Evolutionary conservation across 192 early-diverging fungal species (phyloP), one percentile per base, ranked within the genome.

Genomic region (Lobosporangium transversale): DNA sequence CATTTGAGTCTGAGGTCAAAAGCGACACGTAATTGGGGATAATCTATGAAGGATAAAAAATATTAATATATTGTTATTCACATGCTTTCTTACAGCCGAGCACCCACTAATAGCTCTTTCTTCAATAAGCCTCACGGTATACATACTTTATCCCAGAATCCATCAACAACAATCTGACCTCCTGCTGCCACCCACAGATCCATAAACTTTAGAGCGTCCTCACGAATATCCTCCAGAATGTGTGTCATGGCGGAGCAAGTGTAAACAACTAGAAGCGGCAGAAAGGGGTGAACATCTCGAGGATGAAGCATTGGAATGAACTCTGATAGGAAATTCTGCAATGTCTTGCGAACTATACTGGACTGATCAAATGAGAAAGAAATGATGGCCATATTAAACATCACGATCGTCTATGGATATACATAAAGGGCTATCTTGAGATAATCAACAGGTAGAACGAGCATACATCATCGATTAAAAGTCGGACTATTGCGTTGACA

Each of bases 191-290:
- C 75, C 87, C 92, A 93, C 24, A 91, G 53, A 65, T 92, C 88
- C 78, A 97, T 84, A 58, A 94, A 89, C 68, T 86, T 85, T 29
- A 94, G 82, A 1, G 92, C 92, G 68, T 94, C 94, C 12, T 86
- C 70, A n/a, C 94, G 81, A 56, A 97, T 87, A 68, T 94, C 93
- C 55, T 95, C 94, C 52, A 88, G 80, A 30, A 97, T 95, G 74
- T 95, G 94, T 7, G 94, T 94, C 88, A 95, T 93, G 20, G 89
- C 93, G 15, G 94, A 92, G 78, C 91, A 94, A 4, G 89, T 90
- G 58, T 90, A 94, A 3, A 92, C 89, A 48, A 93, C 84, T 26
- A 93, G 81, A 30, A 94, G 73, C 4, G 93, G 84, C 53, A 93
- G 66, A 76, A 97, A 97, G 24, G 95, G 92, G 51, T 86, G 84